These are phyloP conservation scores for Schizosaccharomyces octosporus DNA, from an alignment of 805 yeast genomes.

Conservation along the genomic window DNA sequence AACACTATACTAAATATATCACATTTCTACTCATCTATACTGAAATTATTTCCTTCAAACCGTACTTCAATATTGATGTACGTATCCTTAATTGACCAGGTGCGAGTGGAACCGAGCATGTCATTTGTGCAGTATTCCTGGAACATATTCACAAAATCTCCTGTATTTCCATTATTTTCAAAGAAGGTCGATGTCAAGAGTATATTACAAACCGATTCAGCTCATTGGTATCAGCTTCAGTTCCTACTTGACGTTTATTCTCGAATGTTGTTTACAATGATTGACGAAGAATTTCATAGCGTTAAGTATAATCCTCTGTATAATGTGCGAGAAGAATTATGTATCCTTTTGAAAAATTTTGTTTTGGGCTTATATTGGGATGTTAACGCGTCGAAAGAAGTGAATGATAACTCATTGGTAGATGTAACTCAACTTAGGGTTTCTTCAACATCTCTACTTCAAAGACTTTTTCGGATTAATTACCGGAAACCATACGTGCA, in stretches of 20 bases:
- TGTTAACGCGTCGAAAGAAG: slow-evolving; percentile 2
- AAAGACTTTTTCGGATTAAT: slow-evolving; percentile 42
- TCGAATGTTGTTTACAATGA: slow-evolving; percentile 40
- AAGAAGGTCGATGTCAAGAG: not conserved
- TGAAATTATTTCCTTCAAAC: not conserved
- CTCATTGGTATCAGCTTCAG: slow-evolving; percentile 16
- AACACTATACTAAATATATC: not conserved
- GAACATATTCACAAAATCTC: not conserved
- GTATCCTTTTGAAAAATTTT: slow-evolving; percentile 25
- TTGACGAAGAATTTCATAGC: slow-evolving; percentile 33
- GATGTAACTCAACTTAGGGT: slow-evolving; percentile 9
- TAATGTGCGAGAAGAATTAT: slow-evolving; percentile 19
- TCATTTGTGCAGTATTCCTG: not conserved
- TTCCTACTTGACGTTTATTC: slow-evolving; percentile 38
- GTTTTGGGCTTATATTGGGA: slow-evolving; percentile 27
- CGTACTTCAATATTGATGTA: not conserved
- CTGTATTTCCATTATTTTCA: not conserved
- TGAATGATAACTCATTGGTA: not conserved
- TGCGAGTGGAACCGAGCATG: not conserved
- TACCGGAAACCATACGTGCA: slow-evolving; percentile 32
- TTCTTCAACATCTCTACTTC: slow-evolving; percentile 27
- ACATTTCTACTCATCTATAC: not conserved
- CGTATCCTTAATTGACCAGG: not conserved
- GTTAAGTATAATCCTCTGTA: slow-evolving; percentile 19
- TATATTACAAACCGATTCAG: not conserved